phyloP scores from a whole-genome alignment of 371 early-diverging fungal genomes.

The Saksenaea oblongispora region DNA sequence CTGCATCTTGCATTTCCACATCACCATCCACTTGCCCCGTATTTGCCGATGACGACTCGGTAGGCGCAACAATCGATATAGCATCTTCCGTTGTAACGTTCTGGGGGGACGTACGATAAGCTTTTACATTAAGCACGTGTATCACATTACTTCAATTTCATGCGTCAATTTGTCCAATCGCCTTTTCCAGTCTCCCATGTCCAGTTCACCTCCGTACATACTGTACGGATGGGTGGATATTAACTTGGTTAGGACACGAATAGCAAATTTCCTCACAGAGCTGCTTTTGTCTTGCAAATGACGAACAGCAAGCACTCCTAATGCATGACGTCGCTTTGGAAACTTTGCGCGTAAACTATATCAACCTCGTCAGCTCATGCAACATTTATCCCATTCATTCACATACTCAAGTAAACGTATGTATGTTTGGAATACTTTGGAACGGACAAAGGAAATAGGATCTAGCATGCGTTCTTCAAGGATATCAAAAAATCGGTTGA shows the following conservation, averaged over 20 bases:
- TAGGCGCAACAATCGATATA: not conserved
- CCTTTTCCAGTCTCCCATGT: conserved; percentile 64
- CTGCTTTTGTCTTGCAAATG: conserved; percentile 91
- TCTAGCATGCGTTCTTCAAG: conserved; percentile 92
- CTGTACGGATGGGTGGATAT: conserved; percentile 88
- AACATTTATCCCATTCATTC: not conserved
- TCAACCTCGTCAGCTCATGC: not conserved
- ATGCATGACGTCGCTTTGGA: conserved; percentile 78
- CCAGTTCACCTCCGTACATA: conserved; percentile 84
- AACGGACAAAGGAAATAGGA: conserved; percentile 76
- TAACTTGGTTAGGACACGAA: conserved; percentile 76
- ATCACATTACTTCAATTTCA: conserved; percentile 57
- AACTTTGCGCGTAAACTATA: conserved; percentile 63
- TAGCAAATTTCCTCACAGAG: conserved; percentile 86
- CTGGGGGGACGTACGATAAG: not conserved
- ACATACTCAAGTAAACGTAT: conserved; percentile 79
- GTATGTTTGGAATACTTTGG: conserved; percentile 86
- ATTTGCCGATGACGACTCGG: not conserved
- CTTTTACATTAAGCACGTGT: not conserved
- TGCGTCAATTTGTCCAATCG: conserved; percentile 61
- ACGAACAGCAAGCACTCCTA: conserved; percentile 70
- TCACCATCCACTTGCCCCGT: conserved; percentile 6
- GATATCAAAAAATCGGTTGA: conserved; percentile 80
- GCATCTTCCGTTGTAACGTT: conserved; percentile 6
- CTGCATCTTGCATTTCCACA: conserved; percentile 18